These are phyloP conservation scores for Chondrostereum purpureum DNA, from an alignment of 1,284 basidiomycete genomes.

Conservation along the genomic window DNA sequence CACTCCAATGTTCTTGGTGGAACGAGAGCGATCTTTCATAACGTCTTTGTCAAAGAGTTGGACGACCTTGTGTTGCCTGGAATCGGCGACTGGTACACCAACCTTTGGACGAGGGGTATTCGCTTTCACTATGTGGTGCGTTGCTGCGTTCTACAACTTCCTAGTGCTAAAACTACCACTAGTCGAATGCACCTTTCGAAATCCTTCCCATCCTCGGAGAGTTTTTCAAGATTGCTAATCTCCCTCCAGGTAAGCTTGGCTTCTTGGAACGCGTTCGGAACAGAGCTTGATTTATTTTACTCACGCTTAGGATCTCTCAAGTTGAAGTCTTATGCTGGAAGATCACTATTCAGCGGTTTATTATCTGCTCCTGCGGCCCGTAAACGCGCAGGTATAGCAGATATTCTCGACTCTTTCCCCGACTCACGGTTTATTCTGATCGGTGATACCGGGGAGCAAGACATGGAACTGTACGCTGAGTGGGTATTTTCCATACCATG, in stretches of 20 bases:
- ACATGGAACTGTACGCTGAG: conserved; percentile 76
- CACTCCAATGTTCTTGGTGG: conserved; percentile 68
- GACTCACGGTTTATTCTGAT: conserved; percentile 75
- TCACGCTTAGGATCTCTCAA: conserved; percentile 49
- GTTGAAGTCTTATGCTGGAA: conserved; percentile 76
- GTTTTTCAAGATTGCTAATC: conserved; percentile 66
- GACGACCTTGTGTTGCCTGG: conserved; percentile 76
- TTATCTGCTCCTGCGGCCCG: conserved; percentile 69
- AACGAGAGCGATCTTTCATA: conserved; percentile 68
- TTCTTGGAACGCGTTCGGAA: conserved; percentile 3
- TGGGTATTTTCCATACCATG: no score
- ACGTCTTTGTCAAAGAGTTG: conserved; percentile 73
- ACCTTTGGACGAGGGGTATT: conserved; percentile 62
- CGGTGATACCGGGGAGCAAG: conserved; percentile 86
- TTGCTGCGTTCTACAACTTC: conserved; percentile 15
- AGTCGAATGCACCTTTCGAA: conserved; percentile 89
- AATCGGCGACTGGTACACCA: conserved; percentile 79
- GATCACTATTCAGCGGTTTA: conserved; percentile 73
- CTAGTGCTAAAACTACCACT: conserved; percentile 15
- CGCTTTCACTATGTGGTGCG: conserved; percentile 84
- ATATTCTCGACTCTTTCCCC: conserved; percentile 73
- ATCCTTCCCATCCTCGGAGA: conserved; percentile 75
- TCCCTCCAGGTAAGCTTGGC: conserved; percentile 49
- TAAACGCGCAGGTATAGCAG: conserved; percentile 73
- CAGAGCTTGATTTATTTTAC: conserved; percentile 14